phyloP scores from a whole-genome alignment of 208 protist genomes.

The Acanthamoeba triangularis region DNA sequence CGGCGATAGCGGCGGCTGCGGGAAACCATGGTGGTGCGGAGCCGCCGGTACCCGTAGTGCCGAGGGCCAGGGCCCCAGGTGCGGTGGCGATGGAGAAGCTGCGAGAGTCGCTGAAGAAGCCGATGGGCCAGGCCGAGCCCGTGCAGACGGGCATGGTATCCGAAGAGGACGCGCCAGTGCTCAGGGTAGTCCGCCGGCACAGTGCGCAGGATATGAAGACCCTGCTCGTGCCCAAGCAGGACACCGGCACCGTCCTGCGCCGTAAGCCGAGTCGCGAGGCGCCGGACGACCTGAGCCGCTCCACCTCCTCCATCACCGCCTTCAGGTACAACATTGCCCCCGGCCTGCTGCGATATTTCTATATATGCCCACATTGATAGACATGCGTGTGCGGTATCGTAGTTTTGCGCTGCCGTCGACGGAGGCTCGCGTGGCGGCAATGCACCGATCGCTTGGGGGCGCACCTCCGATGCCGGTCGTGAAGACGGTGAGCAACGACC shows the following conservation, averaged over 20 bases:
- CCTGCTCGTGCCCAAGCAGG: slow-evolving; percentile 25
- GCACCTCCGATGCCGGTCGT: not conserved
- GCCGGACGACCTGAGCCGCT: not conserved
- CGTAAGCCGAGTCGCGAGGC: not conserved
- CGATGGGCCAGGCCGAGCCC: not conserved
- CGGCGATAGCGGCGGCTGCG: too few relatives aligned
- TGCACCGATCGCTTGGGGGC: too few relatives aligned
- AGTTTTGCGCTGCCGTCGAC: not conserved
- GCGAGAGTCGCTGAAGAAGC: not conserved
- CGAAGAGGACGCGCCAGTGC: not conserved
- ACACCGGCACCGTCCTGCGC: not conserved
- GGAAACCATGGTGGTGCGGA: not conserved
- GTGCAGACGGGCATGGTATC: not conserved
- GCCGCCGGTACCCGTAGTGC: not conserved
- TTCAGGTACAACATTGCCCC: too few relatives aligned
- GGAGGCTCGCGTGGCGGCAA: too few relatives aligned
- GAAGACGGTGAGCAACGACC: not conserved
- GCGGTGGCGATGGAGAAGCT: slow-evolving; percentile 9
- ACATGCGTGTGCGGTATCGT: not conserved
- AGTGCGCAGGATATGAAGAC: slow-evolving; percentile 22
- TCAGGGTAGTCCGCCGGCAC: not conserved
- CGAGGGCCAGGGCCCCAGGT: not conserved
- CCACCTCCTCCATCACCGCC: too few relatives aligned
- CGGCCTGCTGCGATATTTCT: too few relatives aligned
- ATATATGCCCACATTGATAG: too few relatives aligned